Percentiles rank a stretch among this genome's conserved stretches.
phyloP scores from a whole-genome alignment of 2,329 filamentous ascomycete species.

The Xylaria multiplex region DNA sequence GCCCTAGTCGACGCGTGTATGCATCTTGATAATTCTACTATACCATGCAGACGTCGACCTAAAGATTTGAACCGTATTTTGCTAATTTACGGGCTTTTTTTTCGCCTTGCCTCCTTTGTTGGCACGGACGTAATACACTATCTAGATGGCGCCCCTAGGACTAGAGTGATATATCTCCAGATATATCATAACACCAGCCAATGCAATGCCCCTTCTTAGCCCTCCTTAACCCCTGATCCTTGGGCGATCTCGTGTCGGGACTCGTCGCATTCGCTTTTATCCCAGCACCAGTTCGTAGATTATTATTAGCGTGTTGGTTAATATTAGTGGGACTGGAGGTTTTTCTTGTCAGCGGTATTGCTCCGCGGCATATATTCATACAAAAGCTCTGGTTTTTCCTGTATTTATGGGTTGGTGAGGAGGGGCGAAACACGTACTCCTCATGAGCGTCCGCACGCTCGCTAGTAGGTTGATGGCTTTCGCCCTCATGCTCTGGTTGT shows the following conservation, averaged over 20 bases:
- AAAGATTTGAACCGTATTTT: background rate
- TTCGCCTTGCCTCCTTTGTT: background rate
- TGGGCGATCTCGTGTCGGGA: background rate
- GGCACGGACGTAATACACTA: background rate
- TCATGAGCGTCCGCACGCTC: conserved; percentile 89
- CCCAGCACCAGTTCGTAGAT: conserved; percentile 82
- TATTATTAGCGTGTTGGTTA: conserved; percentile 84
- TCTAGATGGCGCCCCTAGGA: background rate
- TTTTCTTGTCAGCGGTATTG: conserved; percentile 17
- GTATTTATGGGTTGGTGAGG: no score
- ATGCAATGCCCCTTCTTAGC: background rate
- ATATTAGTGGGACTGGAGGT: conserved; percentile 79
- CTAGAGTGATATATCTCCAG: background rate
- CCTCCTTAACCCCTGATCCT: background rate
- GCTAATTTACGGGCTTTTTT: background rate
- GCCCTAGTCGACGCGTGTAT: background rate
- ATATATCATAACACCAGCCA: conserved; percentile 6
- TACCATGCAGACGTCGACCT: background rate
- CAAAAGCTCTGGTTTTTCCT: no score
- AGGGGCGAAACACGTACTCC: conserved; percentile 71
- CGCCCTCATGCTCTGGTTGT: conserved; percentile 79
- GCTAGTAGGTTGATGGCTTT: conserved; percentile 91
- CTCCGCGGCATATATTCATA: no score
- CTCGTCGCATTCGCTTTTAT: conserved; percentile 48
- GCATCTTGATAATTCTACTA: background rate